Evolutionary conservation across 805 yeast genomes (phyloP).

Genomic region (Hanseniaspora lindneri): DNA sequence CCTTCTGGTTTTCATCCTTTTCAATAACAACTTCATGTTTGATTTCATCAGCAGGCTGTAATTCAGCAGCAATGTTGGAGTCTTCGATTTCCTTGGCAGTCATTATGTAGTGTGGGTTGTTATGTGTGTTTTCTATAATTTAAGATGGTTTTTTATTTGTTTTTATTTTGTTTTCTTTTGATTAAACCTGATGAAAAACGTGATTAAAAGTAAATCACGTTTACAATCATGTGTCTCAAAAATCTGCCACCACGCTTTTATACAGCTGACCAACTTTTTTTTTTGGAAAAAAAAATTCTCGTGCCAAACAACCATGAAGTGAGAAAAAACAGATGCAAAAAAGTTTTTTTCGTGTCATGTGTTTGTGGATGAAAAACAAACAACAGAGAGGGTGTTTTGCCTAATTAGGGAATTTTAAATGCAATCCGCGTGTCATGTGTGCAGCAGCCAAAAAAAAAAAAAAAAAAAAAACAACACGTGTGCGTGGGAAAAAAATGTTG

Average conservation of each 20-base stretch:
- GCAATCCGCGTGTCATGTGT: neutral
- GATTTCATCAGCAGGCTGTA: slow-evolving; percentile 17
- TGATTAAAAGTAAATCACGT: neutral
- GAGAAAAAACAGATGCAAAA: neutral
- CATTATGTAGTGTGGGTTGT: neutral
- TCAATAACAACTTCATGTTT: neutral
- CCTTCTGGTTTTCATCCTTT: neutral
- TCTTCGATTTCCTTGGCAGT: slow-evolving; percentile 19
- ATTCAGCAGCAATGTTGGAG: slow-evolving; percentile 20
- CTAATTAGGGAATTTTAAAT: slow-evolving; percentile 2
- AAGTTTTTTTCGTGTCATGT: slow-evolving; percentile 1
- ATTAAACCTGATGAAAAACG: too few species aligned
- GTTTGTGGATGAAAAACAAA: neutral
- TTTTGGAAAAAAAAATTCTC: neutral
- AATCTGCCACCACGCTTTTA: too few species aligned
- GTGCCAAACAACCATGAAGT: neutral
- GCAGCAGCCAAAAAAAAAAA: neutral
- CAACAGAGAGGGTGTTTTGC: neutral
- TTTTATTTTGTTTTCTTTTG: too few species aligned
- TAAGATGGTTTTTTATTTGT: neutral
- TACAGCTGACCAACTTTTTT: neutral
- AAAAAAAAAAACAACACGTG: neutral
- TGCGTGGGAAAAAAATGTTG: neutral
- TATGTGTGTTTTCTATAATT: neutral
- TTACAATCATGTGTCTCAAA: neutral